Percentiles rank a stretch among this genome's conserved stretches.
phyloP scores from a whole-genome alignment of 345 rosid species.

The thale cress (Arabidopsis thaliana) region DNA sequence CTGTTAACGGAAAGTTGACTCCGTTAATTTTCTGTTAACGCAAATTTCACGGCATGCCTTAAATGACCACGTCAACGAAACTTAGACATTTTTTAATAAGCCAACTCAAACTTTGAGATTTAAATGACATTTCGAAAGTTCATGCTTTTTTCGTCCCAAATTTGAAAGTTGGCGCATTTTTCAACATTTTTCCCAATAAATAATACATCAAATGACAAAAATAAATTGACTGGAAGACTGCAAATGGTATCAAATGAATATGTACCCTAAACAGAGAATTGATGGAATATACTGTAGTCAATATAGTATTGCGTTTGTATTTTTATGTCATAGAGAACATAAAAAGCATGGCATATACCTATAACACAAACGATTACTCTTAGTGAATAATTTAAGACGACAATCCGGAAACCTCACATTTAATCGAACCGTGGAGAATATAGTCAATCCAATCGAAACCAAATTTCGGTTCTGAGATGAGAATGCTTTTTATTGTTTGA shows the following conservation, averaged over 20 bases:
- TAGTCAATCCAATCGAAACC: conserved; percentile 1
- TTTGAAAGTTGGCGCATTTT: too few relatives aligned
- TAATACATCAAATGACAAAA: background rate
- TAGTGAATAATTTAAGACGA: background rate
- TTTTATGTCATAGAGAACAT: background rate
- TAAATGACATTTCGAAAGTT: too few relatives aligned
- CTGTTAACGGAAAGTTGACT: too few relatives aligned
- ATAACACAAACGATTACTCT: background rate
- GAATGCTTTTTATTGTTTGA: background rate
- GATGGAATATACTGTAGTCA: background rate
- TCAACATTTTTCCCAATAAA: too few relatives aligned
- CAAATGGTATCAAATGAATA: conserved; percentile 5
- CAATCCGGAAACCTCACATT: background rate
- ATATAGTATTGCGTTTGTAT: background rate
- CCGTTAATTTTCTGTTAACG: too few relatives aligned
- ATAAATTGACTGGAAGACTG: background rate
- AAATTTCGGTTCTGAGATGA: background rate
- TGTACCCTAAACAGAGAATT: background rate
- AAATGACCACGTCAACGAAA: too few relatives aligned
- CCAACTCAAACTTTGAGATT: too few relatives aligned
- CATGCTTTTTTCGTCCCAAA: too few relatives aligned
- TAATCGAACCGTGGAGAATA: background rate
- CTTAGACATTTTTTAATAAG: too few relatives aligned
- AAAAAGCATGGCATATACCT: background rate
- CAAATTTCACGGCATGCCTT: too few relatives aligned